These are phyloP conservation scores for Hortaea sp. DNA, from an alignment of 2,329 filamentous ascomycete species.

Conservation along the genomic window DNA sequence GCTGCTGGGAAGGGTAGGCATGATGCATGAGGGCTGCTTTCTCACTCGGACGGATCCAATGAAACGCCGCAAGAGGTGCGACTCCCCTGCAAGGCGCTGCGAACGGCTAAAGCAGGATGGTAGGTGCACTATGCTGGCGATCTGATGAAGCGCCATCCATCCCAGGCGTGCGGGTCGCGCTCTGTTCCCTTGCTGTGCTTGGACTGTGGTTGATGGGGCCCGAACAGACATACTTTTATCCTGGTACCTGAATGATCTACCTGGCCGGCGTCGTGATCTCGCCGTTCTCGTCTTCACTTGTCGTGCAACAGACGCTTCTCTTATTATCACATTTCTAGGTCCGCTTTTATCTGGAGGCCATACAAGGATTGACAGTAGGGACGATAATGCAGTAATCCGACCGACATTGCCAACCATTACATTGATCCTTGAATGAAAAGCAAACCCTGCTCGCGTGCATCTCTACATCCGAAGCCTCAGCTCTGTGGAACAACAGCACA, in stretches of 20 bases:
- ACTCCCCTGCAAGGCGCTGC: constrained; percentile 10
- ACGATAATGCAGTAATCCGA: too few relatives aligned
- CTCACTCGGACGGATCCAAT: constrained; percentile 6
- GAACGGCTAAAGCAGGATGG: constrained; percentile 6
- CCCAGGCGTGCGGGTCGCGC: constrained; percentile 7
- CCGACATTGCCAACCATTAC: too few relatives aligned
- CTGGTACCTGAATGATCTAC: too few relatives aligned
- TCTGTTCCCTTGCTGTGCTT: too few relatives aligned
- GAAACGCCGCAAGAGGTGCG: constrained; percentile 2
- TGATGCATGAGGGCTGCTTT: neutral
- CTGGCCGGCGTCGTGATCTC: too few relatives aligned
- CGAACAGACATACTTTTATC: too few relatives aligned
- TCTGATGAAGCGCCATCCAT: constrained; percentile 9
- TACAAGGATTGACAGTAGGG: too few relatives aligned
- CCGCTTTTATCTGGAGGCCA: too few relatives aligned
- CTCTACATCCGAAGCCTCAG: neutral
- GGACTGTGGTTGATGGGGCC: too few relatives aligned
- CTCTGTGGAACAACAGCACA: neutral
- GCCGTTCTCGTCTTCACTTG: too few relatives aligned
- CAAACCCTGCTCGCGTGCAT: neutral
- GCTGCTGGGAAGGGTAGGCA: neutral
- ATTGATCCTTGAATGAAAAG: neutral
- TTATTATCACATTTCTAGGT: too few relatives aligned
- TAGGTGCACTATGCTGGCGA: constrained; percentile 4
- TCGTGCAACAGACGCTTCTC: too few relatives aligned